A percentile compares a stretch with the other conserved stretches of the same genome.
Evolutionary conservation across 257 asterid species (phyloP).

Genomic region (Marsdenia floribunda): DNA sequence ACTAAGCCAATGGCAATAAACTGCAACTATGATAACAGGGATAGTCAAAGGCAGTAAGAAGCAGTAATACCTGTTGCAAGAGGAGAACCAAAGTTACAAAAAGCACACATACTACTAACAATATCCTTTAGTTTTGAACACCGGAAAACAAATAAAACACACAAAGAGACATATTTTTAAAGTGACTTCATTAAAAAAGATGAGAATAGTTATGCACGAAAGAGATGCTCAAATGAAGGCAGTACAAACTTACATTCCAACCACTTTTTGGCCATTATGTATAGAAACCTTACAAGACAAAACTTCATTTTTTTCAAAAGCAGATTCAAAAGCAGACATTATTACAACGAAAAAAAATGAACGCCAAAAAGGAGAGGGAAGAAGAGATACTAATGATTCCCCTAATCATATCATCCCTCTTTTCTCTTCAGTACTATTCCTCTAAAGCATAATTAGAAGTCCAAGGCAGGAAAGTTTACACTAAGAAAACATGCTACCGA

Average conservation of each 20-base stretch:
- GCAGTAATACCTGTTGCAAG: constrained; percentile 64
- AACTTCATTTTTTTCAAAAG: background rate
- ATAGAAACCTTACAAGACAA: background rate
- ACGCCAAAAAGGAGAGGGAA: no score
- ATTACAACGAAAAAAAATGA: background rate
- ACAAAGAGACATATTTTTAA: no score
- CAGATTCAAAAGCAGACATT: background rate
- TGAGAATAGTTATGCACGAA: background rate
- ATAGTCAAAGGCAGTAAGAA: constrained; percentile 69
- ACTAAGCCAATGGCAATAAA: constrained; percentile 78
- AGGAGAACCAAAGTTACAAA: background rate
- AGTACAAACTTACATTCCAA: background rate
- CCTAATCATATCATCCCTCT: background rate
- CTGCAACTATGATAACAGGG: constrained; percentile 58
- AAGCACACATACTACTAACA: background rate
- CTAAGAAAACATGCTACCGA: no score
- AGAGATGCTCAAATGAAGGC: background rate
- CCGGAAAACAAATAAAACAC: background rate
- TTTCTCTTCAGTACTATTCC: background rate
- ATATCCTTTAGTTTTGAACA: background rate
- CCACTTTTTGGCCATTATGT: background rate
- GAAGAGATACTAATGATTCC: background rate
- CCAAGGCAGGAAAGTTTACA: no score
- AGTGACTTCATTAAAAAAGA: background rate
- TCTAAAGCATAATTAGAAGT: background rate